These are phyloP conservation scores for Penicillium sp. DNA, from an alignment of 2,329 filamentous ascomycete species.

Conservation along the genomic window DNA sequence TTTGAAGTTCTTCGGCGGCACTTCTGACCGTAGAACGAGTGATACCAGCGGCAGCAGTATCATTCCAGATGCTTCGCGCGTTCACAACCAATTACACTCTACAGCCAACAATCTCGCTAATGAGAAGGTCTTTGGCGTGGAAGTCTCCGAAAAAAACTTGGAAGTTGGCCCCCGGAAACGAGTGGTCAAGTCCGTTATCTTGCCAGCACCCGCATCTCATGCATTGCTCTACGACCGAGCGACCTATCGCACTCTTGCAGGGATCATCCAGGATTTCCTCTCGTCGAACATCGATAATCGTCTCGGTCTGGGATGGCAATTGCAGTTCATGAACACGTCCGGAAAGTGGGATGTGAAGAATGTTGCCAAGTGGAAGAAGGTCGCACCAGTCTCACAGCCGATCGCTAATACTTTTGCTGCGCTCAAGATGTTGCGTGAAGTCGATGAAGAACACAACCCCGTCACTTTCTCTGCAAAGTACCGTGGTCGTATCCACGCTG, in stretches of 20 bases:
- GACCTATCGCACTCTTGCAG: slow-evolving; percentile 71
- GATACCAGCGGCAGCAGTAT: slow-evolving; percentile 24
- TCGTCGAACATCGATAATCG: slow-evolving; percentile 69
- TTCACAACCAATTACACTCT: slow-evolving; percentile 24
- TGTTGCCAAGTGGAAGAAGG: slow-evolving; percentile 81
- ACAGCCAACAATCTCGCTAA: slow-evolving; percentile 21
- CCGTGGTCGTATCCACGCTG: slow-evolving; percentile 63
- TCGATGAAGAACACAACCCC: slow-evolving; percentile 78
- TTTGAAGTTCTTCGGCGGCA: slow-evolving; percentile 40
- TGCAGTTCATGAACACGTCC: slow-evolving; percentile 80
- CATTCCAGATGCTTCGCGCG: slow-evolving; percentile 32
- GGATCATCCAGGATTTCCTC: slow-evolving; percentile 79
- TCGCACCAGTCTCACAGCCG: slow-evolving; percentile 69
- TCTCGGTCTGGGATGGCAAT: slow-evolving; percentile 81
- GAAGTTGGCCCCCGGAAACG: slow-evolving; percentile 38
- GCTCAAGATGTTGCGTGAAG: slow-evolving; percentile 89
- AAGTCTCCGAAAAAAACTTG: slow-evolving; percentile 24
- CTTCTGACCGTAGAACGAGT: slow-evolving; percentile 26
- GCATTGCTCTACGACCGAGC: slow-evolving; percentile 76
- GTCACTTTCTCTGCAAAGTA: slow-evolving; percentile 65
- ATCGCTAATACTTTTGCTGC: slow-evolving; percentile 80
- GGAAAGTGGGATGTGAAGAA: slow-evolving; percentile 99
- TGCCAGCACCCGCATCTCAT: slow-evolving; percentile 76
- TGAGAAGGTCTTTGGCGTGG: slow-evolving; percentile 29
- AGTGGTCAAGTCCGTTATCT: slow-evolving; percentile 63